phyloP scores from a whole-genome alignment of 148 eudicot genomes.

The Chenopodium quinoa region DNA sequence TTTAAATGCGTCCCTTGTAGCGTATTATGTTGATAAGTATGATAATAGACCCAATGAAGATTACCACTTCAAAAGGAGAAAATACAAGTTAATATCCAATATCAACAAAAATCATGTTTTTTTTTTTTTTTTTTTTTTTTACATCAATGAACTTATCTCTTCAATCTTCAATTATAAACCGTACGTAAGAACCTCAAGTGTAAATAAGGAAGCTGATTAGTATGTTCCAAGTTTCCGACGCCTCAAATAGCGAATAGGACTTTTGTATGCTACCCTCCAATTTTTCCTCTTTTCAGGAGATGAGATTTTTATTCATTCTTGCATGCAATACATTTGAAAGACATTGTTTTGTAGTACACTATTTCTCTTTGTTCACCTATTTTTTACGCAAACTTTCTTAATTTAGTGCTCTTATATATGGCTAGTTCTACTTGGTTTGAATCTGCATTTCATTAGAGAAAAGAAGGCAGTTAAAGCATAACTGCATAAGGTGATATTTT shows the following conservation, averaged over 20 bases:
- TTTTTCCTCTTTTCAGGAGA: neutral
- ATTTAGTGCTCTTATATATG: neutral
- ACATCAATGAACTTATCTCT: too few species aligned
- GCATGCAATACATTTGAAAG: neutral
- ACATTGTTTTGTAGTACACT: neutral
- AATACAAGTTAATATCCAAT: too few species aligned
- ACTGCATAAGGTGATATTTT: neutral
- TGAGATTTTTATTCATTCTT: neutral
- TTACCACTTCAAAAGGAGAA: too few species aligned
- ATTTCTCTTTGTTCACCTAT: neutral
- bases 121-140: too few species aligned
- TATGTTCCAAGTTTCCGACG: too few species aligned
- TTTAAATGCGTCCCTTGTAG: neutral
- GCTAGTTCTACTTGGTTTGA: neutral
- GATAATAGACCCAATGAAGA: too few species aligned
- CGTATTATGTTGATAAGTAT: too few species aligned
- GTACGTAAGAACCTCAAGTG: too few species aligned
- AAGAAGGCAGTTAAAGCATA: neutral
- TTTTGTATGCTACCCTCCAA: too few species aligned
- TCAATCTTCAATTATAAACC: too few species aligned
- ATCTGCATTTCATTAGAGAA: neutral
- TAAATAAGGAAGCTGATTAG: too few species aligned
- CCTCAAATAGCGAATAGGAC: too few species aligned
- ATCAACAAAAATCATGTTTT: neutral
- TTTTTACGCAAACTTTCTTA: neutral